These are phyloP conservation scores for Fusarium sp. DNA, from an alignment of 2,329 filamentous ascomycete species.

Conservation along the genomic window DNA sequence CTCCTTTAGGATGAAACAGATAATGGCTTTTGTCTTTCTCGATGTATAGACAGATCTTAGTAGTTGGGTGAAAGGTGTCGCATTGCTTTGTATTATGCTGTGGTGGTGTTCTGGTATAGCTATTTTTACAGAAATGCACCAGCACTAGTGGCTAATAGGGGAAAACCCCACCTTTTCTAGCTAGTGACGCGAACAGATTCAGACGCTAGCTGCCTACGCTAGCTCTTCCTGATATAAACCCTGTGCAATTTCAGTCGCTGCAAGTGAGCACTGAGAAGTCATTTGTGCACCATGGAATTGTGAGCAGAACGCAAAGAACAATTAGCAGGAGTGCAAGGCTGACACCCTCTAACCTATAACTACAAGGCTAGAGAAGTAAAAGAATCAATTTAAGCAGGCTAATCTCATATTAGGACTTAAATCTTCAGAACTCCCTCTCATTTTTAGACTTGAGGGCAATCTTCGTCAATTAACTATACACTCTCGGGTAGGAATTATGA, in stretches of 20 bases:
- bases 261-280: no score
- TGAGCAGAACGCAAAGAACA: no score
- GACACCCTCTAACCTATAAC: no score
- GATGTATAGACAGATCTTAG: neutral
- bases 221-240: neutral
- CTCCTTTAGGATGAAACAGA: neutral
- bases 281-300: no score
- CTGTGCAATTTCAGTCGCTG: no score
- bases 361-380: no score
- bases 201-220: accelerated
- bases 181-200: neutral
- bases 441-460: neutral
- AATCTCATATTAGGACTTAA: neutral
- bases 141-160: neutral
- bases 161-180: no score
- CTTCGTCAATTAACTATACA: neutral
- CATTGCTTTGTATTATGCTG: neutral
- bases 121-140: neutral
- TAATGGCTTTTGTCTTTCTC: neutral
- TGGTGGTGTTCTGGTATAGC: neutral
- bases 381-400: neutral
- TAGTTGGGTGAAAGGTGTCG: neutral
- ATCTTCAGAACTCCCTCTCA: neutral
- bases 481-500: neutral
- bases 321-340: no score